Evolutionary conservation across 75 land plant genomes (phyloP), one percentile per base, ranked within the genome.

Genomic region (Sequoiadendron giganteum): DNA sequence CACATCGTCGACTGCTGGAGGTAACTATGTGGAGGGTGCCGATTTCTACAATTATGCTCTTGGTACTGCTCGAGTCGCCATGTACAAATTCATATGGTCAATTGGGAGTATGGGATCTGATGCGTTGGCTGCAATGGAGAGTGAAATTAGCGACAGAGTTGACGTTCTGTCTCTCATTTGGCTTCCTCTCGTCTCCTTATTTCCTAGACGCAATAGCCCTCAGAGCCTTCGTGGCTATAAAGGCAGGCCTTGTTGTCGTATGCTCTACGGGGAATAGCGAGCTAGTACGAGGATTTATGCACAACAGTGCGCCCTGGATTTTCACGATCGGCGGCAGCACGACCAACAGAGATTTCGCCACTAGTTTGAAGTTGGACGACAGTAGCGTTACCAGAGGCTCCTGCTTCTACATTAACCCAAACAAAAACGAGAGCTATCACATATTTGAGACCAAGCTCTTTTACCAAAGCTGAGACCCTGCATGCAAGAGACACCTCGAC

Each of bases 271-370:
- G 92, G 25, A 91, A 91, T 32, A 18, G 19, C 15, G 91, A 90
- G 10, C 92, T 89, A 0, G 38, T 5, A 1, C 0, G 40, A 0
- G 78, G 83, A 9, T 30, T 87, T 3, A 88, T 89, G 48, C 52
- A 54, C 34, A 91, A 91, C 89, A 55, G 25, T 9, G 92, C 91
- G 4, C 92, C 91, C 13, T 91, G 92, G 92, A 85, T 91, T 19
- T 21, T 87, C 45, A 91, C 91, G 1, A 91, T 91, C 14, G 92
- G 87, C 3, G 91, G 89, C 0, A 89, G 78, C 87, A 89, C 89
- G 48, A 87, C 88, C 36, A 90, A 91, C 82, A 85, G 92, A 79
- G 90, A 89, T 56, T 89, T 84, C 40, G 77, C 87, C 39, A 38
- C 89, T 34, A 36, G 11, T 7, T 30, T 78, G 38, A 16, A 30